A percentile compares a stretch with the other conserved stretches of the same genome.
Evolutionary conservation across 1,284 basidiomycete species (phyloP).

Genomic region (Anthracocystis setariae): DNA sequence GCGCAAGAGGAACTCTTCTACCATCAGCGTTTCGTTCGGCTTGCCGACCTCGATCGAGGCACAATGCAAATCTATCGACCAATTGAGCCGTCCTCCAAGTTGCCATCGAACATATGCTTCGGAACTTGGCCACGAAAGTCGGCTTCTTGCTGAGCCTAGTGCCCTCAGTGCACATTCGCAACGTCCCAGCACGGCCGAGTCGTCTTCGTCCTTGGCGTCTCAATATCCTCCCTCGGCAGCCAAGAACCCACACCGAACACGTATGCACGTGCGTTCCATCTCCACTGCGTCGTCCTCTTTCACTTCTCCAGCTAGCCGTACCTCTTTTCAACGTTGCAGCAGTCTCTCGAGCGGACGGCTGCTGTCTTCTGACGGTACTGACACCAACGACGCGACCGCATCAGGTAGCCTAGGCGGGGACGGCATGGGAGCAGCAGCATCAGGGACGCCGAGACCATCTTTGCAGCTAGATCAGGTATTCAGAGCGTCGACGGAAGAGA

Average conservation of each 20-base stretch:
- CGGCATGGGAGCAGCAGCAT: not conserved
- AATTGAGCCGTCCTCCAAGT: not conserved
- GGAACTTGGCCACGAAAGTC: not conserved
- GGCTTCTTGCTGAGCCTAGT: not conserved
- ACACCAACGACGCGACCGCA: not conserved
- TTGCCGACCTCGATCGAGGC: not conserved
- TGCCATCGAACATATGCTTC: not conserved
- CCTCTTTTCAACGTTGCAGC: conserved; percentile 6
- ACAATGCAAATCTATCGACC: not conserved
- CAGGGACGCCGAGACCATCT: not conserved
- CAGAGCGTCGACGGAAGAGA: not conserved
- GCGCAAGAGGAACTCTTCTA: conserved; percentile 17
- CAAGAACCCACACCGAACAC: not conserved
- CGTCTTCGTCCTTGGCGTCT: conserved; percentile 1
- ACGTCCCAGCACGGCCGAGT: not conserved
- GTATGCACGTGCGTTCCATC: conserved; percentile 16
- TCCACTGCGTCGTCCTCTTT: conserved; percentile 31
- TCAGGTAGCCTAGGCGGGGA: not conserved
- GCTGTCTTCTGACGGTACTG: conserved; percentile 1
- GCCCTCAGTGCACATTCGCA: not conserved
- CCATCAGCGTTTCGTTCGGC: conserved; percentile 12
- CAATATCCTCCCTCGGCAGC: not conserved
- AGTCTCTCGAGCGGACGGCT: conserved; percentile 13
- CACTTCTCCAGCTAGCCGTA: conserved; percentile 6
- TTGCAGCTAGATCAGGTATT: not conserved